Evolutionary conservation across 495 filamentous ascomycete species (phyloP), one percentile per base, ranked within the genome.

Genomic region (Xylaria flabelliformis): DNA sequence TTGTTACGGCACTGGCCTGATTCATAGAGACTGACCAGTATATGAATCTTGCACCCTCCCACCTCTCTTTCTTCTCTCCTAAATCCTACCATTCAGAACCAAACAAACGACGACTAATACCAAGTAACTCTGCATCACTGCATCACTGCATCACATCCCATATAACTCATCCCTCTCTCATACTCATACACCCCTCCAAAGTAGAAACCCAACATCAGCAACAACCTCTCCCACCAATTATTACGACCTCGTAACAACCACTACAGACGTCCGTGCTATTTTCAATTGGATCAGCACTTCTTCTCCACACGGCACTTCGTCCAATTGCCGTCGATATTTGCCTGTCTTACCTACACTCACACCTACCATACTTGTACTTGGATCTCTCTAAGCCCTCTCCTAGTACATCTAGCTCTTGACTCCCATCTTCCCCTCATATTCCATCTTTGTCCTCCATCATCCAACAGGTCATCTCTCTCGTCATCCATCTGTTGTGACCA

Each of bases 381-480:
- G 55, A 46, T 69, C 36, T 59, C 46, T 67, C 32, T 42, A 51
- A 46, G 12, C 41, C 65, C 32, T 53, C 46, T 64, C 56, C 29
- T 64, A 55, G 59, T 55, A 55, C 48, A 64, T 71, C 48, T 64
- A 59, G 34, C 32, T 48, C 46, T 44, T 34, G 46, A 64, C 68
- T 64, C 21, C 36, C 59, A 58, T 64, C 69, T 71, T 64, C 69
- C 69, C 69, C 69, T 71, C 69, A 51, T 64, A 71, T 64, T 44
- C n/a, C 46, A 42, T 62, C 69, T 71, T 71, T 71, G 69, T 71
- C 56, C 68, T 70, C 69, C 69, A 29, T 67, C 48, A 64, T 44
- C 69, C 59, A 71, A 29, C 48, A 41, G 48, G 32, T 19, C 58
- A 63, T 64, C 68, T 10, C 12, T 64, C 26, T 42, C n/a, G 4